Percentiles rank a stretch among this genome's conserved stretches.
Evolutionary conservation across 108 stramenopile genomes (phyloP).

Genomic region (Cyclotella sp.): DNA sequence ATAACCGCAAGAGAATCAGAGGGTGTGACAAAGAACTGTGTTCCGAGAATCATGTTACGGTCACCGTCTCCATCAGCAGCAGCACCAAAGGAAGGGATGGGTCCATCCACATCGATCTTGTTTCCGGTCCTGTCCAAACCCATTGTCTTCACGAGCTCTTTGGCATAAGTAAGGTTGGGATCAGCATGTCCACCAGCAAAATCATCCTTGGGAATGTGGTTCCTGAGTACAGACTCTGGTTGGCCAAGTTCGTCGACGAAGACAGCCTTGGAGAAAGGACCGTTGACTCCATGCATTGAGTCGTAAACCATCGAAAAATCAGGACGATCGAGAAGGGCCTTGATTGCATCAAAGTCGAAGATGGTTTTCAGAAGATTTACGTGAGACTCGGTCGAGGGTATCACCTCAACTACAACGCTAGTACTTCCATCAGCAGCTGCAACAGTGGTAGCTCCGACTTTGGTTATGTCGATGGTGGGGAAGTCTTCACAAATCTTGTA

Average conservation of each 20-base stretch:
- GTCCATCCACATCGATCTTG: slow-evolving; percentile 75
- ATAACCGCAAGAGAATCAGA: slow-evolving; percentile 98
- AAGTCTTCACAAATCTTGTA: slow-evolving; percentile 94
- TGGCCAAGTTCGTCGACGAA: slow-evolving; percentile 96
- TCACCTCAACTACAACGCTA: slow-evolving; percentile 92
- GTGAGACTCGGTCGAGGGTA: slow-evolving; percentile 84
- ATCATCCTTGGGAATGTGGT: slow-evolving; percentile 94
- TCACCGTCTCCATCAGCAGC: slow-evolving; percentile 99
- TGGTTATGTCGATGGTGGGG: slow-evolving; percentile 89
- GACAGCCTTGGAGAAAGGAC: slow-evolving; percentile 95
- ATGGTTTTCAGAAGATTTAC: slow-evolving; percentile 92
- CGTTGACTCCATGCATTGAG: slow-evolving; percentile 98
- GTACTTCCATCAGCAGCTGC: slow-evolving; percentile 76
- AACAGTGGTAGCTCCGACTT: slow-evolving; percentile 76
- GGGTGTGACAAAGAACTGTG: slow-evolving; percentile 99
- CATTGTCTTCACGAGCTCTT: slow-evolving; percentile 94
- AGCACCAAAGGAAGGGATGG: slow-evolving; percentile 96
- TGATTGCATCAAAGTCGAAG: slow-evolving; percentile 97
- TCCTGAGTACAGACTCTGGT: slow-evolving; percentile 78
- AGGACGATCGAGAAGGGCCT: slow-evolving; percentile 87
- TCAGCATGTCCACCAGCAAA: slow-evolving; percentile 99
- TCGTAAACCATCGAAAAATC: slow-evolving; percentile 99
- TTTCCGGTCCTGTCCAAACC: slow-evolving; percentile 89
- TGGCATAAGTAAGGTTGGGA: slow-evolving; percentile 99
- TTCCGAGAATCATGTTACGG: slow-evolving; percentile 99